These are phyloP conservation scores for Magnaporthales sp. DNA, from an alignment of 2,329 filamentous ascomycete species.

Conservation along the genomic window DNA sequence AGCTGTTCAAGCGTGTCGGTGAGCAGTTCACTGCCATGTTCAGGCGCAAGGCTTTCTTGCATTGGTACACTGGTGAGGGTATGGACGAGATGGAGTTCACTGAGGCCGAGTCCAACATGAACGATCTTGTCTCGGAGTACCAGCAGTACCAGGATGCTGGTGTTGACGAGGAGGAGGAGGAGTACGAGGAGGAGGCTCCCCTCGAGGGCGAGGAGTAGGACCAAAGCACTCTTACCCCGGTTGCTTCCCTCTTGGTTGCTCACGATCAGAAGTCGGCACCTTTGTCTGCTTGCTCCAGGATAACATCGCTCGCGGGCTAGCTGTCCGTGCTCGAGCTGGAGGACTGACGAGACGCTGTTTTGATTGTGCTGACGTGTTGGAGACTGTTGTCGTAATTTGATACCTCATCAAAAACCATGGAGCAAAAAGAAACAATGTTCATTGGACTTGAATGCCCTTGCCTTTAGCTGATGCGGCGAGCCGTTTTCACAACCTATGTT, in stretches of 20 bases:
- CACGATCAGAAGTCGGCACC: neutral
- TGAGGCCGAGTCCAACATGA: conserved; percentile 99
- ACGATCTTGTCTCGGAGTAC: conserved; percentile 98
- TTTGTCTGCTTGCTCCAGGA: neutral
- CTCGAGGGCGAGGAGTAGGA: conserved; percentile 58
- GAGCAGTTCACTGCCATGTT: conserved; percentile 99
- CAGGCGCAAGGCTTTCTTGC: conserved; percentile 99
- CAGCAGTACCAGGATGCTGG: conserved; percentile 99
- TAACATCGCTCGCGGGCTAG: neutral
- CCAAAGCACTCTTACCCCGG: neutral
- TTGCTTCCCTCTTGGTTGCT: neutral
- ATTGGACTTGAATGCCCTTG: neutral
- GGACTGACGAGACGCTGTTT: neutral
- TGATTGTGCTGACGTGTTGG: neutral
- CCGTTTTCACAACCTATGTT: neutral
- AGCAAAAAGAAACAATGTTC: neutral
- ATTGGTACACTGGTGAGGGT: conserved; percentile 99
- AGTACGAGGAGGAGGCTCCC: conserved; percentile 80
- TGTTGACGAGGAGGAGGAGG: conserved; percentile 94
- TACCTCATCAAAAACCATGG: neutral
- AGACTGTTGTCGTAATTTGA: neutral
- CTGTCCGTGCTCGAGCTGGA: neutral
- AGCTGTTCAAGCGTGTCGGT: conserved; percentile 99
- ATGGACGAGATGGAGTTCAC: conserved; percentile 99
- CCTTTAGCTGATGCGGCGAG: neutral